Percentiles rank a stretch among this genome's conserved stretches.
These are phyloP conservation scores for Trichoderma erinaceum DNA, from an alignment of 495 filamentous ascomycete genomes.

Conservation along the genomic window DNA sequence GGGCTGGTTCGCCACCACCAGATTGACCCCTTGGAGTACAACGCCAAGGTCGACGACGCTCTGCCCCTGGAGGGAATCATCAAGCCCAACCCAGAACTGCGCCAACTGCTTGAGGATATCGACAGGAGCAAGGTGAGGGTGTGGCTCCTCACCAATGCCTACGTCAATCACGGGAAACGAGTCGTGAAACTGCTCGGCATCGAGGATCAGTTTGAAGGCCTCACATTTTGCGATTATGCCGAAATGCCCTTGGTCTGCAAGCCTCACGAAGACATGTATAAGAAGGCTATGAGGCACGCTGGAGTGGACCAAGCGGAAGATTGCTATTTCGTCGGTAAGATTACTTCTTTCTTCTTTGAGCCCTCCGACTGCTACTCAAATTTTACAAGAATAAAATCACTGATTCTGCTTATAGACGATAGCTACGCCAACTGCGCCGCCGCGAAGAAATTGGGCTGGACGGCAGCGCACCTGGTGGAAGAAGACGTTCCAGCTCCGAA, in stretches of 20 bases:
- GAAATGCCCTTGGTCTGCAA: slow-evolving; percentile 69
- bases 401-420: slow-evolving; percentile 60
- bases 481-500: slow-evolving; percentile 53
- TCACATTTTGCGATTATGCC: slow-evolving; percentile 88
- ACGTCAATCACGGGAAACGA: slow-evolving; percentile 76
- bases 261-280: slow-evolving; percentile 75
- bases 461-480: slow-evolving; percentile 73
- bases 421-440: slow-evolving; percentile 67
- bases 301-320: slow-evolving; percentile 49
- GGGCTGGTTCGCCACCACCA: slow-evolving; percentile 90
- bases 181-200: slow-evolving; percentile 76
- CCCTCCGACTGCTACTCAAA: background rate
- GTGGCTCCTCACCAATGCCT: slow-evolving; percentile 97
- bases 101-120: slow-evolving; percentile 69
- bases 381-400: background rate
- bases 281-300: slow-evolving; percentile 67
- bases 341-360: background rate
- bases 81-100: slow-evolving; percentile 65
- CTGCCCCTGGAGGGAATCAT: slow-evolving; percentile 82
- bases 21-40: slow-evolving; percentile 94
- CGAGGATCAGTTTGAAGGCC: slow-evolving; percentile 84
- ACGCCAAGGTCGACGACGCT: slow-evolving; percentile 89
- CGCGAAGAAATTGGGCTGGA: slow-evolving; percentile 74
- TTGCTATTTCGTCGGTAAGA: slow-evolving; percentile 83
- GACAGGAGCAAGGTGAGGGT: slow-evolving; percentile 72